phyloP scores from a whole-genome alignment of 345 rosid species.

The Abelmoschus esculentus region DNA sequence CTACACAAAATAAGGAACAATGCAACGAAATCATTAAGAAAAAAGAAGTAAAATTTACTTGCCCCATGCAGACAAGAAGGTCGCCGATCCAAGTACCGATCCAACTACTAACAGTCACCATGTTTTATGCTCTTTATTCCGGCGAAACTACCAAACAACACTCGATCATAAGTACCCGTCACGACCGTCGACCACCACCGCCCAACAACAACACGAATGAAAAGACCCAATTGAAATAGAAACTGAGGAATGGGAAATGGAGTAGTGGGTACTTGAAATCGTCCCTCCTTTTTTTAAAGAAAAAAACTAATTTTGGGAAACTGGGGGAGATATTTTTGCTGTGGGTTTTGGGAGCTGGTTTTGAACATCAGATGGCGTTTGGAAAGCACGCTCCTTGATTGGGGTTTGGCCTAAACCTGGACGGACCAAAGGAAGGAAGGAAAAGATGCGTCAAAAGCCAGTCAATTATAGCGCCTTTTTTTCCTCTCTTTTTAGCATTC shows the following conservation, averaged over 20 bases:
- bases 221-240: no score
- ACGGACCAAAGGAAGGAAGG: no score
- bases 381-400: neutral
- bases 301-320: no score
- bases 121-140: neutral
- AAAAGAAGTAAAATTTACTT: slow-evolving; percentile 3
- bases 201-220: no score
- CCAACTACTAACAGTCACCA: slow-evolving; percentile 31
- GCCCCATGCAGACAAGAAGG: slow-evolving; percentile 55
- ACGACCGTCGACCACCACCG: no score
- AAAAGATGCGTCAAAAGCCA: no score
- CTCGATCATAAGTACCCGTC: neutral
- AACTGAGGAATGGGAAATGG: neutral
- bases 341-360: neutral
- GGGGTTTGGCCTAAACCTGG: no score
- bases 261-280: neutral
- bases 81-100: slow-evolving; percentile 42
- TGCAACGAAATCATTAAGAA: neutral
- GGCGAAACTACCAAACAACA: neutral
- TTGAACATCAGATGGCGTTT: neutral
- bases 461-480: no score
- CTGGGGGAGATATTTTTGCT: no score
- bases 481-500: no score
- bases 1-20: neutral
- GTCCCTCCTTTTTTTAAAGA: neutral